These are phyloP conservation scores for Calocybe cyanea DNA, from an alignment of 768 basidiomycete species.

Conservation along the genomic window DNA sequence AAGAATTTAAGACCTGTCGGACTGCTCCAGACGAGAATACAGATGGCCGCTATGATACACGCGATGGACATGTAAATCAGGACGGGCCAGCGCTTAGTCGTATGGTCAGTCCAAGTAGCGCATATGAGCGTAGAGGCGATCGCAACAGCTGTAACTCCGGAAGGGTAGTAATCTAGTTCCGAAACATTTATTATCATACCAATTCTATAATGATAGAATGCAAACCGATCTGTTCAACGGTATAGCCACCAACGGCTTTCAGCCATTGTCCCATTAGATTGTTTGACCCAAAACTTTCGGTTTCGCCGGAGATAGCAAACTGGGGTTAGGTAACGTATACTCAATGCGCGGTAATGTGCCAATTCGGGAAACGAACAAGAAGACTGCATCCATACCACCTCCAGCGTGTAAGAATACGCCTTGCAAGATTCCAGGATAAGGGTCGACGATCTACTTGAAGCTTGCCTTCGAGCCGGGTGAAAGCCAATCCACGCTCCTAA, in stretches of 20 bases:
- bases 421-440: slow-evolving; percentile 43
- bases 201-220: neutral
- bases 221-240: slow-evolving; percentile 58
- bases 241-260: slow-evolving; percentile 56
- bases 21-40: slow-evolving; percentile 58
- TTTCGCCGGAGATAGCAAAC: slow-evolving; percentile 67
- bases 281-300: slow-evolving; percentile 66
- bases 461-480: slow-evolving; percentile 39
- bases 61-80: slow-evolving; percentile 60
- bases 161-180: slow-evolving; percentile 44
- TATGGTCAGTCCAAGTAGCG: slow-evolving; percentile 61
- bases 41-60: slow-evolving; percentile 49
- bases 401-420: slow-evolving; percentile 55
- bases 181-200: neutral
- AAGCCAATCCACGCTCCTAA: slow-evolving; percentile 57
- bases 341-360: neutral
- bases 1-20: slow-evolving; percentile 68
- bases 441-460: slow-evolving; percentile 38
- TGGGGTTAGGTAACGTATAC: slow-evolving; percentile 21
- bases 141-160: slow-evolving; percentile 61
- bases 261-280: slow-evolving; percentile 75
- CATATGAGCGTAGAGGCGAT: slow-evolving; percentile 62
- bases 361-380: slow-evolving; percentile 36
- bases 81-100: slow-evolving; percentile 56
- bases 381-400: slow-evolving; percentile 67